These are phyloP conservation scores for Colletotrichum tabaci DNA, from an alignment of 2,329 filamentous ascomycete genomes.

Conservation along the genomic window DNA sequence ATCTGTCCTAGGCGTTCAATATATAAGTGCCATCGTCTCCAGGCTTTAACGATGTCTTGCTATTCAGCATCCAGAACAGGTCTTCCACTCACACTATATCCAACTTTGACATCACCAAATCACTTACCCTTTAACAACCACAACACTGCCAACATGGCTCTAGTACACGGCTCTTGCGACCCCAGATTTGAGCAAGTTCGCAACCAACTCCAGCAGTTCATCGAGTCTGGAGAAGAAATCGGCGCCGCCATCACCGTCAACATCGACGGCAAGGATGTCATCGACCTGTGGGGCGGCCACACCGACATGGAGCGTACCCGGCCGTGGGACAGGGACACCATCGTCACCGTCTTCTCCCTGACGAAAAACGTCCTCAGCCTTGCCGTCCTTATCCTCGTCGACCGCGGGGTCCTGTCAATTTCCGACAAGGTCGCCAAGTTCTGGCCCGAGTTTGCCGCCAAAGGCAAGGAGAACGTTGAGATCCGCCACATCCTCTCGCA, in stretches of 20 bases:
- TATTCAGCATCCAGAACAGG: neutral
- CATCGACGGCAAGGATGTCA: constrained; percentile 55
- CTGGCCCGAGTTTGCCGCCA: constrained; percentile 62
- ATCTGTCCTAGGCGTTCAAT: neutral
- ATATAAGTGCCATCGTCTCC: neutral
- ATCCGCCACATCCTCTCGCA: constrained; percentile 59
- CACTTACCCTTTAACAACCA: neutral
- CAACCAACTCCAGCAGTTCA: constrained; percentile 50
- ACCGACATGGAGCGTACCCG: constrained; percentile 48
- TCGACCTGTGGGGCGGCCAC: constrained; percentile 63
- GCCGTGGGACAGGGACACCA: constrained; percentile 57
- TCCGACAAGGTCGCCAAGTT: constrained; percentile 56
- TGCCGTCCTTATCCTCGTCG: constrained; percentile 55
- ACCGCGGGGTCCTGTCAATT: constrained; percentile 54
- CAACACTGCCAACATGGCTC: constrained; percentile 41
- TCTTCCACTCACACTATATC: neutral
- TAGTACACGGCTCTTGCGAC: constrained; percentile 53
- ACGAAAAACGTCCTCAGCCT: constrained; percentile 57
- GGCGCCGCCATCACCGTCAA: constrained; percentile 60
- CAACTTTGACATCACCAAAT: neutral
- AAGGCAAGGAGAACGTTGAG: constrained; percentile 57
- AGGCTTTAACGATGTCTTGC: no score
- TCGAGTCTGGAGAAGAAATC: constrained; percentile 57
- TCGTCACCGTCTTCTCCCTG: constrained; percentile 57
- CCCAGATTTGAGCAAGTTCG: constrained; percentile 54